A percentile compares a stretch with the other conserved stretches of the same genome.
phyloP scores from a whole-genome alignment of 1,284 basidiomycete genomes.

The Naganishia sp. region DNA sequence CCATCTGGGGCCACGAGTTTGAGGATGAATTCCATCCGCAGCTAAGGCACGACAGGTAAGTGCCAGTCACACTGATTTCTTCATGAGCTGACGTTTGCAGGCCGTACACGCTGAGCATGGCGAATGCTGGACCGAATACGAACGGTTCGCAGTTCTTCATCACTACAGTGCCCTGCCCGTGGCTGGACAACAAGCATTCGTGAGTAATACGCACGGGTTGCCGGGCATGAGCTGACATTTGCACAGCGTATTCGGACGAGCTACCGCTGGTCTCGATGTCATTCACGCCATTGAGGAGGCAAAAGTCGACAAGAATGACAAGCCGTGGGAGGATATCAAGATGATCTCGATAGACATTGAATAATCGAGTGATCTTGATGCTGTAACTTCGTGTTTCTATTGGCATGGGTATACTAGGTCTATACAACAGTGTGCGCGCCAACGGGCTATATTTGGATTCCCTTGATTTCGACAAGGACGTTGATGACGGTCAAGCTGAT shows the following conservation, averaged over 20 bases:
- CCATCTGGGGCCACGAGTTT: slow-evolving; percentile 91
- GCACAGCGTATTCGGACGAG: slow-evolving; percentile 59
- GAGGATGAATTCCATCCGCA: slow-evolving; percentile 93
- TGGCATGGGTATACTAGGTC: background rate
- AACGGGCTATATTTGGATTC: slow-evolving; percentile 17
- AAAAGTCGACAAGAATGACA: slow-evolving; percentile 73
- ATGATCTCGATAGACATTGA: slow-evolving; percentile 68
- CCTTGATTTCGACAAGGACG: slow-evolving; percentile 65
- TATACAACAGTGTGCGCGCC: slow-evolving; percentile 9
- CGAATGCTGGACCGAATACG: slow-evolving; percentile 86
- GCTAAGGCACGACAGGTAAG: slow-evolving; percentile 82
- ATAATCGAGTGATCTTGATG: background rate
- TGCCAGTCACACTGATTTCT: slow-evolving; percentile 34
- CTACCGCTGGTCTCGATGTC: slow-evolving; percentile 58
- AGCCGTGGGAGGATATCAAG: slow-evolving; percentile 86
- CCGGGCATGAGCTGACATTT: slow-evolving; percentile 1
- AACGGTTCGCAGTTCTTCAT: slow-evolving; percentile 96
- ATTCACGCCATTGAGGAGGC: slow-evolving; percentile 63
- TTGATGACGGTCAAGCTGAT: slow-evolving; percentile 70
- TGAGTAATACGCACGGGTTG: slow-evolving; percentile 39
- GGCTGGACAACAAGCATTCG: slow-evolving; percentile 69
- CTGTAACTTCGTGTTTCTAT: background rate
- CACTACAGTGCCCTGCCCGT: slow-evolving; percentile 91
- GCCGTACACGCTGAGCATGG: slow-evolving; percentile 98
- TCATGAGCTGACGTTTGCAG: slow-evolving; percentile 51